Evolutionary conservation across 495 filamentous ascomycete species (phyloP), one percentile per base, ranked within the genome.

Genomic region (Amniculicola lignicola): DNA sequence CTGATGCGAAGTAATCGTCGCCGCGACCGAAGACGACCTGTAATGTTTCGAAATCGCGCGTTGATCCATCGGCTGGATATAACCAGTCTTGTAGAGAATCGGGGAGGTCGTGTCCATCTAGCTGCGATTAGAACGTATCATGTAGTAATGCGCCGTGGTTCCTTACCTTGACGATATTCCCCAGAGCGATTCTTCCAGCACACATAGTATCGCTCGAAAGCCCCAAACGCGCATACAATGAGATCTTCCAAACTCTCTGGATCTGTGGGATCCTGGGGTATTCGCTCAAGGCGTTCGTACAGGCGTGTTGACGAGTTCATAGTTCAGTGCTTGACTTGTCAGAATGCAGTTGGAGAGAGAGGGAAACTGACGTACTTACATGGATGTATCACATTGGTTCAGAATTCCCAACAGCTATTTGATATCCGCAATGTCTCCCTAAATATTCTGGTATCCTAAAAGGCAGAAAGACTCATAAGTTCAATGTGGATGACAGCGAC

Each of bases 1-100:
- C 73, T 2, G 72, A 73, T 1, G 72, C 73, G 45, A 68, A 74
- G 56, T 73, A 75, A 9, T 67, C 71, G 48, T 74, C 68, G 15
- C 72, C 70, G 22, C 70, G 69, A 7, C 70, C 68, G 22, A 75
- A 62, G 22, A 74, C 64, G 4, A 75, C 72, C 45, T 75, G 73
- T 3, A 75, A 55, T 2, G 69, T 67, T 19, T 63, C 62, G 40
- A 72, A 69, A 45, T 75, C 64, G 40, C 73, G 58, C 5, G 61
- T 67, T 40, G 63, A 58, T n/a, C 72, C 70, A 45, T 69, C 66
- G 18, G 60, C 15, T 4, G 70, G 72, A 47, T 68, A 75, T 4
- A 75, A 54, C 73, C 73, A 75, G 27, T 68, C 61, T 19, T 70
- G 64, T 9, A 75, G 42, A 0, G 51, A 22, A 4, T 66, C 62